Evolutionary conservation across 768 basidiomycete species (phyloP).

Genomic region (Crassisporium funariophilum): DNA sequence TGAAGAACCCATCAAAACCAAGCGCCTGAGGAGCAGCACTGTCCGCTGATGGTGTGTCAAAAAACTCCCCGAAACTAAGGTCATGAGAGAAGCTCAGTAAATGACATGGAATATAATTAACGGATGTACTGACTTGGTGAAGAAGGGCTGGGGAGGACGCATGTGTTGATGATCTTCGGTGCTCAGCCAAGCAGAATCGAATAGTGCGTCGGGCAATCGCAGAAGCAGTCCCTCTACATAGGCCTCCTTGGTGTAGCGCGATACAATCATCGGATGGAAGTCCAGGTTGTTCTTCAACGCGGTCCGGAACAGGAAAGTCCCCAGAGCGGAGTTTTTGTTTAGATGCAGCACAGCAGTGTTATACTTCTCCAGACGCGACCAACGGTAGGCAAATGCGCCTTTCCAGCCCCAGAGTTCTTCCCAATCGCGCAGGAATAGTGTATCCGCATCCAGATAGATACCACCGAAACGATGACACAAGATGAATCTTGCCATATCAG

Average conservation of each 20-base stretch:
- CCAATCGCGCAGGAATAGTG: conserved; percentile 95
- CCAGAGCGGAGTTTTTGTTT: conserved; percentile 91
- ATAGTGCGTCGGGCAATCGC: conserved; percentile 91
- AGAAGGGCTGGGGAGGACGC: conserved; percentile 92
- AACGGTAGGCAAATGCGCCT: conserved; percentile 95
- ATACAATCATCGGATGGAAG: conserved; percentile 97
- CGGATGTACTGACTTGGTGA: conserved; percentile 64
- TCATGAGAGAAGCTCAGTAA: conserved; percentile 2
- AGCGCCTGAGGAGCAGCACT: conserved; percentile 85
- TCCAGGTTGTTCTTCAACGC: conserved; percentile 92
- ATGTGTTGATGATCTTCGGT: conserved; percentile 91
- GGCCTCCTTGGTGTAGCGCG: conserved; percentile 88
- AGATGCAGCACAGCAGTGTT: conserved; percentile 96
- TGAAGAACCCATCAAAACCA: conserved; percentile 96
- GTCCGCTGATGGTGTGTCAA: conserved; percentile 71
- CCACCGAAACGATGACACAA: conserved; percentile 97
- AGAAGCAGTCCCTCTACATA: conserved; percentile 80
- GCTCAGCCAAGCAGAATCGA: conserved; percentile 96
- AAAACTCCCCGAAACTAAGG: conserved; percentile 87
- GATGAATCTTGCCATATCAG: conserved; percentile 96
- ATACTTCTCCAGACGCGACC: conserved; percentile 91
- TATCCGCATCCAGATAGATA: conserved; percentile 96
- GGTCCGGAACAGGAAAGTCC: conserved; percentile 91
- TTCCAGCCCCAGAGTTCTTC: conserved; percentile 97
- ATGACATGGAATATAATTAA: conserved; percentile 9